Evolutionary conservation across 805 yeast genomes (phyloP), one percentile per base, ranked within the genome.

Genomic region (Ogataea saltuana): DNA sequence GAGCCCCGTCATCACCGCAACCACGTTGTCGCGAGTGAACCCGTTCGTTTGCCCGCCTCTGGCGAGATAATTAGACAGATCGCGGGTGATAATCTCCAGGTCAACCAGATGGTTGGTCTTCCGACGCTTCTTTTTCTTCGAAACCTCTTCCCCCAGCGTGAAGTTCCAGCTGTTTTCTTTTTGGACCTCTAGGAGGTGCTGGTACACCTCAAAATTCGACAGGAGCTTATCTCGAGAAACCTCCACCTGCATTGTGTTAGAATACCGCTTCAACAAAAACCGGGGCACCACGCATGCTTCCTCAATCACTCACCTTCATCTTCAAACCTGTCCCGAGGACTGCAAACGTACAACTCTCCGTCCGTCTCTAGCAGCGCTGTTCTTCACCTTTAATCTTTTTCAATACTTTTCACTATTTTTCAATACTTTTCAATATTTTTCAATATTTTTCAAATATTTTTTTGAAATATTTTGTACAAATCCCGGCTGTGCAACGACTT

Each of bases 201-300:
- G 66, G 33, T 70, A 65, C 1, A 85, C 89, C 61, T 85, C 93
- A 48, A 65, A 76, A 58, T 85, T 81, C 33, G 88, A 76, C 26
- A 85, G 65, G 45, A 85, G 70, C 43, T 75, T 72, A 33, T 80
- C 84, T 45, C 88, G 64, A 30, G 70, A 64, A 19, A 64, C 69
- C 40, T 74, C 70, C 33, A 81, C 64, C 70, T 79, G 46, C n/a
- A 20, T n/a, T n/a, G 26, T 13, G 38, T 34, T 34, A 34, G 38
- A 8, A 7, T n/a, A n/a, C n/a, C n/a, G n/a, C n/a, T n/a, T n/a
- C n/a, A n/a, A n/a, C n/a, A n/a, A n/a, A n/a, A n/a, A n/a, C n/a
- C 6, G 22, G 18, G 6, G 21, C 33, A 25, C n/a, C 10, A 7
- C 25, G 25, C 6, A 22, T 6, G 10, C 10, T 25, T 6, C 13